Evolutionary conservation across 1,284 basidiomycete species (phyloP).

Genomic region (Phellopilus nigrolimitatus): DNA sequence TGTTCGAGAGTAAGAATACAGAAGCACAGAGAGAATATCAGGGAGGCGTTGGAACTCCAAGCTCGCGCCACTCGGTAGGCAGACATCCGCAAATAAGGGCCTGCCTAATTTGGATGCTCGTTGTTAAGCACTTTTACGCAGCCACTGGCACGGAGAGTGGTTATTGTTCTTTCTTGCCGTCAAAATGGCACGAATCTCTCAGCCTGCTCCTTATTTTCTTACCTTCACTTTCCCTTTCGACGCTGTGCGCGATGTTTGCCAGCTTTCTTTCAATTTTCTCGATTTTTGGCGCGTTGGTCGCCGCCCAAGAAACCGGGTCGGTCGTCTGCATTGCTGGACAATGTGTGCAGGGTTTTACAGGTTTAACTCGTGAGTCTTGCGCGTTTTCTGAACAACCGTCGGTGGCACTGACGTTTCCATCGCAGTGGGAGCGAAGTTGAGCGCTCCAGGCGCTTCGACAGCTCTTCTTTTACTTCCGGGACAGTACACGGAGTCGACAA

Average conservation of each 20-base stretch:
- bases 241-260: slow-evolving; percentile 39
- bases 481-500: slow-evolving; percentile 64
- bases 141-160: not conserved
- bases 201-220: slow-evolving; percentile 21
- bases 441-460: slow-evolving; percentile 45
- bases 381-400: not conserved
- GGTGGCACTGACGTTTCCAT: slow-evolving; percentile 22
- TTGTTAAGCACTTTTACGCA: no score
- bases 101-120: no score
- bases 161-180: slow-evolving; percentile 7
- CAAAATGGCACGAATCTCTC: slow-evolving; percentile 2
- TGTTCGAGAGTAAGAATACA: no score
- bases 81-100: no score
- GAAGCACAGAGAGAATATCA: no score
- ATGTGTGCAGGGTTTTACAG: slow-evolving; percentile 71
- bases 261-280: slow-evolving; percentile 38
- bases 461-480: slow-evolving; percentile 65
- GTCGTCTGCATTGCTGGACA: slow-evolving; percentile 78
- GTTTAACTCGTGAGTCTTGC: slow-evolving; percentile 54
- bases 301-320: slow-evolving; percentile 34
- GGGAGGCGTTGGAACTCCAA: no score
- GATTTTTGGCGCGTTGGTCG: slow-evolving; percentile 41
- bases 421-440: slow-evolving; percentile 68
- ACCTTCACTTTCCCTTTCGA: slow-evolving; percentile 29
- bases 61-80: no score